phyloP scores from a whole-genome alignment of 2,329 filamentous ascomycete species.

The Fusarium musae region DNA sequence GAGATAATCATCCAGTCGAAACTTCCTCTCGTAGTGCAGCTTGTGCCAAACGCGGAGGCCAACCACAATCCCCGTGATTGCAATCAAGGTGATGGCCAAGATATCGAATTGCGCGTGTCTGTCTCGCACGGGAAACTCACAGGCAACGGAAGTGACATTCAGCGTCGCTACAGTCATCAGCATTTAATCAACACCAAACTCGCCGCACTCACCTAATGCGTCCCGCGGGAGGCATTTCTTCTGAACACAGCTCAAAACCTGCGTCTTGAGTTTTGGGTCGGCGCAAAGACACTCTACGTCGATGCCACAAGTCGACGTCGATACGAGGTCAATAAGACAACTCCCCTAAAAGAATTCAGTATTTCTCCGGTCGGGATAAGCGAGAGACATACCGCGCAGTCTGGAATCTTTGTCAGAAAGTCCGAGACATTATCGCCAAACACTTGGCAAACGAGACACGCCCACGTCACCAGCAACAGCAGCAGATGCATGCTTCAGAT shows the following conservation, averaged over 20 bases:
- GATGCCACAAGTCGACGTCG: conserved; percentile 4
- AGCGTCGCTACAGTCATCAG: background rate
- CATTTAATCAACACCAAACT: accelerated
- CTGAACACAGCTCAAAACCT: background rate
- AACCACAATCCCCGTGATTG: background rate
- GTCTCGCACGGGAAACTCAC: conserved; percentile 2
- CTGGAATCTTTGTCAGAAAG: conserved; percentile 2
- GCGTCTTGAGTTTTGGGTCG: background rate
- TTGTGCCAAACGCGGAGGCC: background rate
- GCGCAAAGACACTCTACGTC: conserved; percentile 10
- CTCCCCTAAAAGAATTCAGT: background rate
- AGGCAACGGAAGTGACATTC: background rate
- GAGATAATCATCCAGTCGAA: background rate
- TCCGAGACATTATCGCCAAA: background rate
- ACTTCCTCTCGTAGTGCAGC: background rate
- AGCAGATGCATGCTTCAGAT: conserved; percentile 2
- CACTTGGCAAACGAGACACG: background rate
- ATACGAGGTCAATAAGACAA: conserved; percentile 5
- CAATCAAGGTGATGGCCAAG: background rate
- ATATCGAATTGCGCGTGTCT: background rate
- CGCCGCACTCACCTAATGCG: background rate
- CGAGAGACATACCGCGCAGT: conserved; percentile 3
- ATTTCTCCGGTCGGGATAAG: accelerated
- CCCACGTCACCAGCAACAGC: conserved; percentile 9
- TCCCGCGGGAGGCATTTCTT: background rate